Conservation (phyloP, 371 early-diverging fungal species). For the Mortierella sp. region DNA sequence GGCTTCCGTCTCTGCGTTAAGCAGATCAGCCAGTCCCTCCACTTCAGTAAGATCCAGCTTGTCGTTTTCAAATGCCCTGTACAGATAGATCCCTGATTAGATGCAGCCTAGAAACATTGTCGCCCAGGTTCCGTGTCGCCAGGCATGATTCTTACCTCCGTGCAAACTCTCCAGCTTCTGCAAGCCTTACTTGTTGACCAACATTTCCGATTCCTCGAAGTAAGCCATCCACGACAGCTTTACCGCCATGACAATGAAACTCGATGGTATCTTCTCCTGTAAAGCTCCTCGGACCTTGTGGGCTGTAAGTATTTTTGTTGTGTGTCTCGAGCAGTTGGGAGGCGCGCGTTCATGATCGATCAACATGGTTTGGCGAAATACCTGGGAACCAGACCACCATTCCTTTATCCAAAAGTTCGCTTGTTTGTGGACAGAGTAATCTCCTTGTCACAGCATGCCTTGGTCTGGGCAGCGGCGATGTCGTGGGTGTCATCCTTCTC, state of each 20-base stretch:
- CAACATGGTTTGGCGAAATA: constrained; percentile 17
- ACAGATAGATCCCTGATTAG: too few species aligned
- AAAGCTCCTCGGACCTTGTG: constrained; percentile 72
- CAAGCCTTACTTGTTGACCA: constrained; percentile 64
- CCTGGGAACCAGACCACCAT: constrained; percentile 77
- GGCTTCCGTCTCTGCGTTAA: constrained; percentile 86
- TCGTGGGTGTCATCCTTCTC: constrained; percentile 28
- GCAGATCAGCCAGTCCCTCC: constrained; percentile 82
- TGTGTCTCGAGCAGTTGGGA: neutral
- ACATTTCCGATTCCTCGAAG: constrained; percentile 65
- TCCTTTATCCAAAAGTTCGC: constrained; percentile 67
- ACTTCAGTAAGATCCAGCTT: constrained; percentile 83
- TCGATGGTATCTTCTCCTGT: constrained; percentile 87
- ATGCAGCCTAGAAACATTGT: neutral
- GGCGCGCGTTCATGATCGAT: neutral
- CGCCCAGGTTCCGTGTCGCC: neutral
- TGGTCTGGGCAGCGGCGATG: constrained; percentile 49
- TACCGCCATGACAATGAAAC: constrained; percentile 84
- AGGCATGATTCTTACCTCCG: constrained; percentile 17
- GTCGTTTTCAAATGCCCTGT: constrained; percentile 80
- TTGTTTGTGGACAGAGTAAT: constrained; percentile 61
- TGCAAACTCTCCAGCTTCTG: constrained; percentile 85
- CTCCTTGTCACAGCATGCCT: constrained; percentile 63
- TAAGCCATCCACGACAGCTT: constrained; percentile 72
- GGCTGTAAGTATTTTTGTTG: neutral